Percentiles rank a stretch among this genome's conserved stretches.
Evolutionary conservation across 495 filamentous ascomycete genomes (phyloP).

Genomic region (Staphylotrichum tortipilum): DNA sequence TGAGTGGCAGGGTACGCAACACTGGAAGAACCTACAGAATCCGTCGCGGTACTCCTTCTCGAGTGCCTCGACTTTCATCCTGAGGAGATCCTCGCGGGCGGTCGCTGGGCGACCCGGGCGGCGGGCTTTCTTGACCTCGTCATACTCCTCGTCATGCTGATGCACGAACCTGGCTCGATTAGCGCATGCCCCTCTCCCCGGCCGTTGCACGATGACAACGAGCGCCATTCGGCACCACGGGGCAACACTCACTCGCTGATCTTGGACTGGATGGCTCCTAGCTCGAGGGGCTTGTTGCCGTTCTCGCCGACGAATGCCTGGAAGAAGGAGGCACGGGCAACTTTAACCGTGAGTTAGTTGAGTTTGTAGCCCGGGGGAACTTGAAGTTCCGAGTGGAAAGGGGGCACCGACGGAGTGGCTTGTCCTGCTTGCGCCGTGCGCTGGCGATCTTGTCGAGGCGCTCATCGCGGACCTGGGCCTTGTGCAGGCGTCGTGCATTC

Average conservation of each 20-base stretch:
- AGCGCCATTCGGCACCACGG: too few species aligned
- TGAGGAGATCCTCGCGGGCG: conserved; percentile 65
- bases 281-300: conserved; percentile 44
- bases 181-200: neutral
- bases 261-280: conserved; percentile 50
- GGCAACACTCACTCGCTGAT: conserved; percentile 48
- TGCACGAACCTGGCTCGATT: conserved; percentile 54
- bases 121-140: conserved; percentile 61
- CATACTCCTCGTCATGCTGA: conserved; percentile 68
- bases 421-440: conserved; percentile 55
- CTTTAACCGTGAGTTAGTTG: conserved; percentile 30
- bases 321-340: conserved; percentile 65
- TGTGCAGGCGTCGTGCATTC: conserved; percentile 64
- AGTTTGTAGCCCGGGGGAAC: neutral
- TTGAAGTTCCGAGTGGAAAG: too few species aligned
- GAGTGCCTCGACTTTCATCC: conserved; percentile 59
- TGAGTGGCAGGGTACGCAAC: neutral
- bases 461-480: conserved; percentile 65
- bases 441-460: conserved; percentile 58
- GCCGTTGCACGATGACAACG: neutral
- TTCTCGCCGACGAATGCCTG: conserved; percentile 51
- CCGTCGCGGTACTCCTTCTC: conserved; percentile 75
- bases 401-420: conserved; percentile 51
- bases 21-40: conserved; percentile 52
- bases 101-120: conserved; percentile 74